Evolutionary conservation across 345 rosid species (phyloP).

Genomic region (Euphorbia lathyris): DNA sequence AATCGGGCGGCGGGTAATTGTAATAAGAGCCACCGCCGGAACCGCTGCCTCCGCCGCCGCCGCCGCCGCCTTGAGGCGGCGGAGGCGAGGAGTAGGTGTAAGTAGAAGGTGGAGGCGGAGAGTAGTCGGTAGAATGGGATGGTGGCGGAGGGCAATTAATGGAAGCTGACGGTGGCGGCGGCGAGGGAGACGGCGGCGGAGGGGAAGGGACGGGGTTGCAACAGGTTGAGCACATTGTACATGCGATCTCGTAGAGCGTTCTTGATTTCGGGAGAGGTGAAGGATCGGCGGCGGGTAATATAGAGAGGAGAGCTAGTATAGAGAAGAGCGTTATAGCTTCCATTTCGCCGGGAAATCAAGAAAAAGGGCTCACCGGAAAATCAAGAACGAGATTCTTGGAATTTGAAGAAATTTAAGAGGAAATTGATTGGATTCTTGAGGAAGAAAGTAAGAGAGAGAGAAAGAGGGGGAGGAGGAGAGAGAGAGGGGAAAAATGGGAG

Average conservation of each 20-base stretch:
- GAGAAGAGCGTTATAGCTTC: constrained; percentile 21
- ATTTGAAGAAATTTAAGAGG: background rate
- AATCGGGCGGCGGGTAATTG: constrained; percentile 56
- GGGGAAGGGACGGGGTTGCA: constrained; percentile 45
- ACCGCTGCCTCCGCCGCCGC: too few species aligned
- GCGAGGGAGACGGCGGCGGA: constrained; percentile 33
- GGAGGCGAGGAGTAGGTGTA: constrained; percentile 54
- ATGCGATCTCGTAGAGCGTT: constrained; percentile 45
- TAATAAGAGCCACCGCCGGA: constrained; percentile 36
- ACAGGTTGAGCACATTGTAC: constrained; percentile 87
- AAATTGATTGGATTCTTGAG: background rate
- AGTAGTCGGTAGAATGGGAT: constrained; percentile 48
- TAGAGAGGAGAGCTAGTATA: constrained; percentile 13
- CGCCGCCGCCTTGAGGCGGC: constrained; percentile 36
- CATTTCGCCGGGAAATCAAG: background rate
- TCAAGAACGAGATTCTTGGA: background rate
- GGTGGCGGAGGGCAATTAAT: constrained; percentile 64
- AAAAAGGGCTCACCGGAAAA: background rate
- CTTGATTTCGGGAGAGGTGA: constrained; percentile 19
- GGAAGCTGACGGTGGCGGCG: constrained; percentile 27
- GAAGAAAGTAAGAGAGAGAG: background rate
- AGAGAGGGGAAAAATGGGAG: constrained; percentile 9
- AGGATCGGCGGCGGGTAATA: constrained; percentile 20
- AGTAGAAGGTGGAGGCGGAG: constrained; percentile 68
- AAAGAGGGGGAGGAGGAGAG: background rate